Evolutionary conservation across 192 early-diverging fungal genomes (phyloP).

Genomic region (Thamnidium elegans): DNA sequence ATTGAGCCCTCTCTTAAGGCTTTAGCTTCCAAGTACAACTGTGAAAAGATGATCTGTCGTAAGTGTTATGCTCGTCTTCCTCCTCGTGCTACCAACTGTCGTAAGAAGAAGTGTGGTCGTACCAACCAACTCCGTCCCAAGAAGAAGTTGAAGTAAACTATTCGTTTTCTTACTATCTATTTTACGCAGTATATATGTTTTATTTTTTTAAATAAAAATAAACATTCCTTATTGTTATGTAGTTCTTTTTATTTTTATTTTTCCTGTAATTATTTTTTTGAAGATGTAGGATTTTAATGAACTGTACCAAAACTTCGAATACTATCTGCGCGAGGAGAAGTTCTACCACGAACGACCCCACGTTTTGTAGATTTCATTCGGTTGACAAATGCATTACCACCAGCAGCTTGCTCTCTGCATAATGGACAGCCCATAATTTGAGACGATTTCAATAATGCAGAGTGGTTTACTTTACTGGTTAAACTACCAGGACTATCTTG

Average conservation of each 20-base stretch:
- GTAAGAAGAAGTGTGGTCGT: slow-evolving; percentile 99
- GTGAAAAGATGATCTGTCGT: slow-evolving; percentile 99
- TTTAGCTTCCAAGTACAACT: slow-evolving; percentile 99
- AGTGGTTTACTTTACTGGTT: slow-evolving; percentile 50
- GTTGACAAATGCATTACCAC: slow-evolving; percentile 38
- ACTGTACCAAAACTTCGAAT: slow-evolving; percentile 21
- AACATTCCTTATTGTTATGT: background rate
- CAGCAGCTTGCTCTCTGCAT: slow-evolving; percentile 47
- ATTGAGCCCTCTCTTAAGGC: slow-evolving; percentile 99
- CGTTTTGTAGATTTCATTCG: slow-evolving; percentile 28
- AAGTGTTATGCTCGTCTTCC: slow-evolving; percentile 99
- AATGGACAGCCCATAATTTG: slow-evolving; percentile 47
- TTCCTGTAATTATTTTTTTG: background rate
- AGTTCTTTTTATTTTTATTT: background rate
- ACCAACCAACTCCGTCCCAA: slow-evolving; percentile 98
- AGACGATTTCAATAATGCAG: slow-evolving; percentile 42
- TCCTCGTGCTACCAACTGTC: slow-evolving; percentile 99
- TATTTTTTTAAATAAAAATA: too few relatives aligned
- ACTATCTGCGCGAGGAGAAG: slow-evolving; percentile 17
- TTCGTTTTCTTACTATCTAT: background rate
- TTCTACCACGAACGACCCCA: background rate
- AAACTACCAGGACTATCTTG: slow-evolving; percentile 20
- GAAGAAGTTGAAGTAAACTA: slow-evolving; percentile 72
- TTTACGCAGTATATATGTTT: too few relatives aligned
- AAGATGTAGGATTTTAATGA: slow-evolving; percentile 8